phyloP scores from a whole-genome alignment of 2,329 filamentous ascomycete species.

The Diaporthe citriasiana region DNA sequence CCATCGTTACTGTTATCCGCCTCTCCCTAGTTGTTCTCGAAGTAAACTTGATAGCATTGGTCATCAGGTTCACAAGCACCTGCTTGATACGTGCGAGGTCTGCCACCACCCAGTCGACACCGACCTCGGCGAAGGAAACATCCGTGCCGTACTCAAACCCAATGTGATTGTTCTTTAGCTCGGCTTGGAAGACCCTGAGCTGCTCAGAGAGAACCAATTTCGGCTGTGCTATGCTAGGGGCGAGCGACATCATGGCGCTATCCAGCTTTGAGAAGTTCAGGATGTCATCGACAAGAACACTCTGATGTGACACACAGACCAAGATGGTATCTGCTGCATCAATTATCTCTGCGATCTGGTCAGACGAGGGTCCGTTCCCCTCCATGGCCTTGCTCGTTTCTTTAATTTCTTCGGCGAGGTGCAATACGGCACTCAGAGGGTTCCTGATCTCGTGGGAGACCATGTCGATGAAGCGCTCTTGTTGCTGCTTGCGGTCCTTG shows the following conservation, averaged over 20 bases:
- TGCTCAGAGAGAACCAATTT: slow-evolving; percentile 26
- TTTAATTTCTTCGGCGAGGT: slow-evolving; percentile 31
- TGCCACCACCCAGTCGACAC: slow-evolving; percentile 29
- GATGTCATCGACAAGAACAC: slow-evolving; percentile 34
- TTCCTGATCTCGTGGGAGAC: slow-evolving; percentile 34
- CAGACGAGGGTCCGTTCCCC: not conserved
- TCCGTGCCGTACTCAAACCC: slow-evolving; percentile 12
- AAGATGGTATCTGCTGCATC: slow-evolving; percentile 19
- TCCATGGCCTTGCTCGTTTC: slow-evolving; percentile 12
- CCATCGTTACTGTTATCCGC: slow-evolving; percentile 8
- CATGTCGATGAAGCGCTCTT: slow-evolving; percentile 38
- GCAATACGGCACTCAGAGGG: slow-evolving; percentile 30
- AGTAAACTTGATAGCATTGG: slow-evolving; percentile 35
- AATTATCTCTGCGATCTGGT: slow-evolving; percentile 10
- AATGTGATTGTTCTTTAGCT: slow-evolving; percentile 22
- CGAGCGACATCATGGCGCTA: slow-evolving; percentile 33
- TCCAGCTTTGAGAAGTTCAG: slow-evolving; percentile 34
- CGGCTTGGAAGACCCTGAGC: slow-evolving; percentile 32
- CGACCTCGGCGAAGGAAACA: not conserved
- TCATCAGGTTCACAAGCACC: slow-evolving; percentile 36
- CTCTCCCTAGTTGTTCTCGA: slow-evolving; percentile 4
- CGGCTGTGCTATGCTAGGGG: slow-evolving; percentile 25
- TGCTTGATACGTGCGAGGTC: slow-evolving; percentile 35
- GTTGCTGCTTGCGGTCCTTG: slow-evolving; percentile 35
- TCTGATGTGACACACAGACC: slow-evolving; percentile 33